A percentile compares a stretch with the other conserved stretches of the same genome.
phyloP scores from a whole-genome alignment of 345 rosid species.

The Rhizophora apiculata region DNA sequence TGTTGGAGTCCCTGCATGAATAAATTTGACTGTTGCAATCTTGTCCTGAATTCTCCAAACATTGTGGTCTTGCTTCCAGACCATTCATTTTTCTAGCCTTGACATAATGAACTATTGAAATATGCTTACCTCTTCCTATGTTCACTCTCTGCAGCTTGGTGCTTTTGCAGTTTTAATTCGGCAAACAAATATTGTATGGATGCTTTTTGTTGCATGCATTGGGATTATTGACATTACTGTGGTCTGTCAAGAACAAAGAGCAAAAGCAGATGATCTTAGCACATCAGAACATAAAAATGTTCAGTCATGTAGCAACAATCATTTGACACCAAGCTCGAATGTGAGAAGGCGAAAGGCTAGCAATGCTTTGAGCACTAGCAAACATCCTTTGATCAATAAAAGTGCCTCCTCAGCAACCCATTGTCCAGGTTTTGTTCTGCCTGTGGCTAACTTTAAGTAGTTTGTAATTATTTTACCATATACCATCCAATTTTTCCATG shows the following conservation, averaged over 20 bases:
- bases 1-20: neutral
- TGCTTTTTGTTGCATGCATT: slow-evolving; percentile 78
- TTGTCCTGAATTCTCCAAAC: neutral
- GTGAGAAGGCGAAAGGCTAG: slow-evolving; percentile 56
- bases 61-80: neutral
- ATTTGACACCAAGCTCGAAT: slow-evolving; percentile 32
- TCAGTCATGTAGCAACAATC: slow-evolving; percentile 21
- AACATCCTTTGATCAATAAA: slow-evolving; percentile 13
- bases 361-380: slow-evolving; percentile 21
- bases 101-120: neutral
- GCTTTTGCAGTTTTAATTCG: slow-evolving; percentile 57
- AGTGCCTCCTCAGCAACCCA: slow-evolving; percentile 24
- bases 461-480: slow-evolving; percentile 1
- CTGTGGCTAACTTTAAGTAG: slow-evolving; percentile 4
- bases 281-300: slow-evolving; percentile 15
- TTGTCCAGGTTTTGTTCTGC: slow-evolving; percentile 42
- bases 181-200: slow-evolving; percentile 87
- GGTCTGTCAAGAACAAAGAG: slow-evolving; percentile 27
- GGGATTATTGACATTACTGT: slow-evolving; percentile 62
- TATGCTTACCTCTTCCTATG: neutral
- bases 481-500: neutral
- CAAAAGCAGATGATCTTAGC: slow-evolving; percentile 20
- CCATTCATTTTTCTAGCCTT: neutral
- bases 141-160: slow-evolving; percentile 56
- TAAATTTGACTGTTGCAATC: neutral